Evolutionary conservation across 2,329 filamentous ascomycete species (phyloP).

Genomic region (Chalaropsis ovoidea): DNA sequence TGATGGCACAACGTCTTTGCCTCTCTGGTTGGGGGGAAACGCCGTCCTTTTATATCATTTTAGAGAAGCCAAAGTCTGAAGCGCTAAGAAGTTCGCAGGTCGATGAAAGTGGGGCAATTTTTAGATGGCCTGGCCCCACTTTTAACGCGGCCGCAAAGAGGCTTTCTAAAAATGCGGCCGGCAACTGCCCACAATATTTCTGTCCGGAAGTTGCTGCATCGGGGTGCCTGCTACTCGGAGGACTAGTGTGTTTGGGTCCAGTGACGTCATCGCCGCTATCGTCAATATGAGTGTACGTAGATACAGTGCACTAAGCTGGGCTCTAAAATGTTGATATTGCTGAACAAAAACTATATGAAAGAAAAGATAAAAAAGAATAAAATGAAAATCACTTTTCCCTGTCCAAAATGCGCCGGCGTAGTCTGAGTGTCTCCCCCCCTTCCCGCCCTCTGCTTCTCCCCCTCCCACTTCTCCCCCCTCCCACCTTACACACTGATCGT

Average conservation of each 20-base stretch:
- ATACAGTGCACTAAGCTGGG: too few species aligned
- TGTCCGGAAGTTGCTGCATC: background rate
- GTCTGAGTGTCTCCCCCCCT: background rate
- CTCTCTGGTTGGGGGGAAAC: too few species aligned
- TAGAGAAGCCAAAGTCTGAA: background rate
- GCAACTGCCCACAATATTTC: background rate
- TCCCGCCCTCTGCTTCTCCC: conserved; percentile 16
- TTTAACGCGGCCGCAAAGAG: background rate
- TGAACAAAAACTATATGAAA: background rate
- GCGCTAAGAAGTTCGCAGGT: background rate
- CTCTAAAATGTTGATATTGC: background rate
- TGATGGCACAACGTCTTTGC: background rate
- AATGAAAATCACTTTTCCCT: conserved; percentile 14
- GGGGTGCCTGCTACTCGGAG: background rate
- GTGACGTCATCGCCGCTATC: background rate
- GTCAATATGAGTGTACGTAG: too few species aligned
- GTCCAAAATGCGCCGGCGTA: conserved; percentile 2
- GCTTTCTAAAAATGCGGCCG: background rate
- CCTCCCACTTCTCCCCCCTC: background rate
- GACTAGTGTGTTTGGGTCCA: too few species aligned
- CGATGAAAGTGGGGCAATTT: conserved; percentile 7
- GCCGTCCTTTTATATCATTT: too few species aligned
- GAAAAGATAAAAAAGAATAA: background rate
- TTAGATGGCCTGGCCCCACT: background rate
- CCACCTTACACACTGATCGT: conserved; percentile 62